These are phyloP conservation scores for Colletotrichum sublineola DNA, from an alignment of 2,329 filamentous ascomycete species.

Conservation along the genomic window DNA sequence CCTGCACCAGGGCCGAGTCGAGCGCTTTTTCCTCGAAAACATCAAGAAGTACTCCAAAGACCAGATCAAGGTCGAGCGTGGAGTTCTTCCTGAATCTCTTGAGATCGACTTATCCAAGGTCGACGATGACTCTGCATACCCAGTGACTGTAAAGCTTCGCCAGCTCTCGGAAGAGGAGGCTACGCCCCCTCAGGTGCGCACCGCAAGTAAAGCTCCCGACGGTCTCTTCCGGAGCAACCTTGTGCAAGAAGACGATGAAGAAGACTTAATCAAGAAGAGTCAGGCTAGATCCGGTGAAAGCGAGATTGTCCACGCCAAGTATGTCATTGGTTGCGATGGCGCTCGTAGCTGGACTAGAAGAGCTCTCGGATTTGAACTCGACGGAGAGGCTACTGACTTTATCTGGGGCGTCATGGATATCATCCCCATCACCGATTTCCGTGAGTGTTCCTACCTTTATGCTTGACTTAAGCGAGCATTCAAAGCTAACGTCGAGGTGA, in stretches of 20 bases:
- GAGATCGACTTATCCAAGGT: constrained; percentile 64
- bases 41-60: constrained; percentile 66
- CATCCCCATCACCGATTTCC: constrained; percentile 62
- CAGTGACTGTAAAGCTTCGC: constrained; percentile 70
- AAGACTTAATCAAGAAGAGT: constrained; percentile 47
- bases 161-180: constrained; percentile 71
- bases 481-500: neutral
- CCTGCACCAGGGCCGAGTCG: constrained; percentile 79
- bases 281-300: constrained; percentile 50
- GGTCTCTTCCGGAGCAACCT: constrained; percentile 73
- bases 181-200: constrained; percentile 55
- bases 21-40: constrained; percentile 74
- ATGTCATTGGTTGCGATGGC: constrained; percentile 77
- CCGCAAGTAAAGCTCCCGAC: constrained; percentile 58
- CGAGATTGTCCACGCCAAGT: constrained; percentile 68
- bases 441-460: neutral
- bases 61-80: constrained; percentile 68
- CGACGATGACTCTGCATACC: constrained; percentile 67
- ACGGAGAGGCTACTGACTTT: constrained; percentile 66
- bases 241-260: constrained; percentile 68
- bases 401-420: constrained; percentile 62
- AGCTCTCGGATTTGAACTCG: constrained; percentile 67
- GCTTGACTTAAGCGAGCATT: fast-evolving
- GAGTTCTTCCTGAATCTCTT: constrained; percentile 68
- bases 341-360: constrained; percentile 75